phyloP scores from a whole-genome alignment of 371 early-diverging fungal species.

The Batkoa obscura region DNA sequence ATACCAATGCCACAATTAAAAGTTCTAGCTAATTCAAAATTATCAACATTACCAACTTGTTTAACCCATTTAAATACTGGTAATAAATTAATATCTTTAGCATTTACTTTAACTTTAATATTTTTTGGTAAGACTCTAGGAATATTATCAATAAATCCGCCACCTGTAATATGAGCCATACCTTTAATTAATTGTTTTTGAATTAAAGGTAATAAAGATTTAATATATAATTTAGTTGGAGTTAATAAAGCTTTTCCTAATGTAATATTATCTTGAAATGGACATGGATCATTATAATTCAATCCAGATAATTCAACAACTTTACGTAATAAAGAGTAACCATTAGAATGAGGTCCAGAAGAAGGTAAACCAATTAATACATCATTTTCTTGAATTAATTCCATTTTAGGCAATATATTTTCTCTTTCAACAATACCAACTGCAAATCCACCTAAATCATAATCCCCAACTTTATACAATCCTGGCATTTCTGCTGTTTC shows the following conservation, averaged over 20 bases:
- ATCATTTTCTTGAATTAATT: constrained; percentile 57
- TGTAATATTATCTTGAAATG: constrained; percentile 38
- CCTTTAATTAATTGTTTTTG: constrained; percentile 64
- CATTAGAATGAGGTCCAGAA: constrained; percentile 93
- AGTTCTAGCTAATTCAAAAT: constrained; percentile 74
- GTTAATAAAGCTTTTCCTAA: constrained; percentile 73
- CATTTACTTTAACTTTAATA: constrained; percentile 59
- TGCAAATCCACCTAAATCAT: constrained; percentile 92
- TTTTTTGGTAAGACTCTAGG: constrained; percentile 82
- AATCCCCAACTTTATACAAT: constrained; percentile 53
- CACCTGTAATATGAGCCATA: constrained; percentile 95
- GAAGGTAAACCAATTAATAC: constrained; percentile 77
- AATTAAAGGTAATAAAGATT: constrained; percentile 66
- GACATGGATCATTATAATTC: constrained; percentile 56
- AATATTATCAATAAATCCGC: constrained; percentile 92
- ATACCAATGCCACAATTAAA: constrained; percentile 98
- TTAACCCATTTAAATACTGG: constrained; percentile 91
- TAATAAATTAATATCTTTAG: constrained; percentile 55
- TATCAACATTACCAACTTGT: constrained; percentile 57
- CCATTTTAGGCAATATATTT: constrained; percentile 66
- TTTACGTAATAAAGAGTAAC: constrained; percentile 89
- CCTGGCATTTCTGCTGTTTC: constrained; percentile 99
- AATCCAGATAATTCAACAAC: constrained; percentile 58
- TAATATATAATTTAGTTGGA: constrained; percentile 90
- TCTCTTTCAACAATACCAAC: constrained; percentile 90